These are phyloP conservation scores for Jimgerdemannia lactiflua DNA, from an alignment of 192 early-diverging fungal species.

Conservation along the genomic window DNA sequence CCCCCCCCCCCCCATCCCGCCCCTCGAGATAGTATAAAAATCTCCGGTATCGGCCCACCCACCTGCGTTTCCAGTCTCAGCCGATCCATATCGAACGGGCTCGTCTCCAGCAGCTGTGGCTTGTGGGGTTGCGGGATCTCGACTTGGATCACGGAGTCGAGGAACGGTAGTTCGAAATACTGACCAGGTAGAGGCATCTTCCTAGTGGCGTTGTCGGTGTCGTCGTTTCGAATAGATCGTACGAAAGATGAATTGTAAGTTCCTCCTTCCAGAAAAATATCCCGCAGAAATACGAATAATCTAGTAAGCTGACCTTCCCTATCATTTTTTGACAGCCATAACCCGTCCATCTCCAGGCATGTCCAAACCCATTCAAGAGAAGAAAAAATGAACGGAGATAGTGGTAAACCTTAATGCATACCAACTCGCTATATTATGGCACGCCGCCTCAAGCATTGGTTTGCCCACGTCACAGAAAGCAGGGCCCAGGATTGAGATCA, in stretches of 20 bases:
- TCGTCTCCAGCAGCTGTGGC: slow-evolving; percentile 73
- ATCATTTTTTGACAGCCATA: slow-evolving; percentile 6
- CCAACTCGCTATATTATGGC: slow-evolving; percentile 77
- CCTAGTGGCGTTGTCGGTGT: slow-evolving; percentile 8
- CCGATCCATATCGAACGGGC: slow-evolving; percentile 61
- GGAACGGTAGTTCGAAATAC: slow-evolving; percentile 70
- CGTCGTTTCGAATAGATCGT: too few species aligned
- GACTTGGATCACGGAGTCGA: slow-evolving; percentile 65
- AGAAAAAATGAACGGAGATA: slow-evolving; percentile 10
- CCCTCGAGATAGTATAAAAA: background rate
- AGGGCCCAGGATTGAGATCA: slow-evolving; percentile 75
- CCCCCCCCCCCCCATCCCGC: too few species aligned
- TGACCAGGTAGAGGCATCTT: slow-evolving; percentile 56
- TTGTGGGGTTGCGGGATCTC: slow-evolving; percentile 62
- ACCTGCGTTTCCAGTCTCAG: slow-evolving; percentile 65
- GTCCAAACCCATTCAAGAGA: background rate
- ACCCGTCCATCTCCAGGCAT: slow-evolving; percentile 12
- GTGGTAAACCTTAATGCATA: slow-evolving; percentile 16
- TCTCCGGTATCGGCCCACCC: background rate
- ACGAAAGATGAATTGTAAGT: too few species aligned
- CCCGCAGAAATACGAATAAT: background rate
- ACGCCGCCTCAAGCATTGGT: slow-evolving; percentile 76
- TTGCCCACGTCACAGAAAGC: slow-evolving; percentile 78
- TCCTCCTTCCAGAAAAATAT: background rate
- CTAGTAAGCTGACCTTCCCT: background rate